These are phyloP conservation scores for Ilex asprella DNA, from an alignment of 257 asterid genomes.

Conservation along the genomic window DNA sequence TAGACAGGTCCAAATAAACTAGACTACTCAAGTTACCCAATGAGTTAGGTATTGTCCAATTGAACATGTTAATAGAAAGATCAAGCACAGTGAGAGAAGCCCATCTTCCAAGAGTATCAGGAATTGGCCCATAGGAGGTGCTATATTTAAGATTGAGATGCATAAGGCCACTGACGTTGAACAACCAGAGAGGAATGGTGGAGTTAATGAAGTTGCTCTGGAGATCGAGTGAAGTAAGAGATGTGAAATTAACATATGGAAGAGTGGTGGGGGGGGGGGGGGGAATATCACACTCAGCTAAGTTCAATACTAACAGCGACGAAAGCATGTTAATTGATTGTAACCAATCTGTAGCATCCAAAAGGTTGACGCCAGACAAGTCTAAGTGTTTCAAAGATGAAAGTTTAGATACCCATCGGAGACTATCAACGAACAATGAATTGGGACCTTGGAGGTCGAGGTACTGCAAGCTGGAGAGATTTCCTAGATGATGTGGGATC, in stretches of 20 bases:
- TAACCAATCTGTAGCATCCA: slow-evolving; percentile 10
- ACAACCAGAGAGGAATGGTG: slow-evolving; percentile 11
- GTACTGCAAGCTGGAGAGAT: slow-evolving; percentile 14
- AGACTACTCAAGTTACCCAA: slow-evolving; percentile 6
- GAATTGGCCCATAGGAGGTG: slow-evolving; percentile 4
- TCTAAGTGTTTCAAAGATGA: slow-evolving; percentile 10
- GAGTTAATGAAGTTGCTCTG: not conserved
- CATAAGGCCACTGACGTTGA: slow-evolving; percentile 4
- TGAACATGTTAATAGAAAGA: slow-evolving; percentile 9
- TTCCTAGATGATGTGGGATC: slow-evolving; percentile 18
- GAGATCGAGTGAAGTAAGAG: slow-evolving; percentile 11
- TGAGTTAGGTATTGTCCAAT: not conserved
- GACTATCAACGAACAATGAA: slow-evolving; percentile 4
- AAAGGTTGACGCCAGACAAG: not conserved
- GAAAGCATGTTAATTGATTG: slow-evolving; percentile 11
- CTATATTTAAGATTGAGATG: slow-evolving; percentile 9
- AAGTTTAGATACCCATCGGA: slow-evolving; percentile 17
- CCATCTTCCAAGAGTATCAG: not conserved
- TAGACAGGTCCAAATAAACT: slow-evolving; percentile 2
- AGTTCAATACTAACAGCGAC: slow-evolving; percentile 1
- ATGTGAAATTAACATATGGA: slow-evolving; percentile 13
- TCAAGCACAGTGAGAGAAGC: slow-evolving; percentile 10
- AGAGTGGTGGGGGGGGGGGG: not conserved
- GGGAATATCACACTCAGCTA: slow-evolving; percentile 1
- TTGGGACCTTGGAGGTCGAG: slow-evolving; percentile 12